A percentile compares a stretch with the other conserved stretches of the same genome.
phyloP scores from a whole-genome alignment of 2,329 filamentous ascomycete species.

The Rhynchosporium secalis region DNA sequence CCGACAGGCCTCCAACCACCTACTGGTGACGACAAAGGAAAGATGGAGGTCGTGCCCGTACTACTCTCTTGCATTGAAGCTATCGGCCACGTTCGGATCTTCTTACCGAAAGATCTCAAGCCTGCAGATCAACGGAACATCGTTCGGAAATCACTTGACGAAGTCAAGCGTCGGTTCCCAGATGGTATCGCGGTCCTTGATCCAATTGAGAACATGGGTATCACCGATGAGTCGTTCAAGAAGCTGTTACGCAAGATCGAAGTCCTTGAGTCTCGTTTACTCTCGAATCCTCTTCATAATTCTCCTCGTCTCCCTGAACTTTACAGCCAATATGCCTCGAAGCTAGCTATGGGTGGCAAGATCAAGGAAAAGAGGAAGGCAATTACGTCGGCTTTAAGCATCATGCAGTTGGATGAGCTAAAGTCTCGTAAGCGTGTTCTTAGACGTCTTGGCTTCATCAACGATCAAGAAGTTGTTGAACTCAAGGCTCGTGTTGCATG shows the following conservation, averaged over 20 bases:
- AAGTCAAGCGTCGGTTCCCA: constrained; percentile 84
- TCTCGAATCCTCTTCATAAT: constrained; percentile 88
- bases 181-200: constrained; percentile 89
- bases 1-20: constrained; percentile 62
- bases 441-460: constrained; percentile 91
- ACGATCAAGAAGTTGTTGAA: constrained; percentile 92
- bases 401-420: constrained; percentile 92
- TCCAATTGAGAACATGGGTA: constrained; percentile 94
- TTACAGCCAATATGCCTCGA: constrained; percentile 83
- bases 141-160: constrained; percentile 67
- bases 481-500: constrained; percentile 96
- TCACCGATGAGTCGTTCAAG: constrained; percentile 90
- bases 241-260: constrained; percentile 94
- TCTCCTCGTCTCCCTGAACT: constrained; percentile 80
- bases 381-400: constrained; percentile 79
- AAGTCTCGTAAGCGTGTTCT: constrained; percentile 95
- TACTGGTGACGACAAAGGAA: constrained; percentile 61
- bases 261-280: constrained; percentile 84
- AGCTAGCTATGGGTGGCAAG: constrained; percentile 72
- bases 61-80: constrained; percentile 82
- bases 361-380: constrained; percentile 89
- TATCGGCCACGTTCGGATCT: constrained; percentile 80
- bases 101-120: constrained; percentile 76
- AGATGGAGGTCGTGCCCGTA: constrained; percentile 82
- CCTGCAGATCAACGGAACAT: constrained; percentile 67